phyloP scores from a whole-genome alignment of 2,329 filamentous ascomycete species.

The Atkinsonella texensis region DNA sequence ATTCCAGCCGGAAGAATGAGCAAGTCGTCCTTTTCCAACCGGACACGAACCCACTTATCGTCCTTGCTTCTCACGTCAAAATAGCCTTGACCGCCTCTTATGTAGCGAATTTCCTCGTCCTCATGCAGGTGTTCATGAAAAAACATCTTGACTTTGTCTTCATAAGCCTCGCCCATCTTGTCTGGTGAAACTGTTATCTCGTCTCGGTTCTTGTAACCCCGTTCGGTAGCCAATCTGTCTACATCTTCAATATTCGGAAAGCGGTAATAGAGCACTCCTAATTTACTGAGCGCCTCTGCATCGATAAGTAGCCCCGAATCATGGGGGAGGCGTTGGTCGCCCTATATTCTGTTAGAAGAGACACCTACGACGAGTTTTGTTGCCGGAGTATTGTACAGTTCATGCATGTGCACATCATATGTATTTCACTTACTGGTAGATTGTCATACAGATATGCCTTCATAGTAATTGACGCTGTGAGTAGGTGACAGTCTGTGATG shows the following conservation, averaged over 20 bases:
- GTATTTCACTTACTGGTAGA: constrained; percentile 30
- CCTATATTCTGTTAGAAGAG: constrained; percentile 36
- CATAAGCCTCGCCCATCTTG: constrained; percentile 77
- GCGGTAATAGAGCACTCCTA: constrained; percentile 73
- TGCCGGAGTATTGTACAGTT: background rate
- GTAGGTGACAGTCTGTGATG: background rate
- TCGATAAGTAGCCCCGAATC: constrained; percentile 65
- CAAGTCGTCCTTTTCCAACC: constrained; percentile 74
- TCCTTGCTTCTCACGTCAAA: constrained; percentile 80
- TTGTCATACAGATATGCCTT: constrained; percentile 48
- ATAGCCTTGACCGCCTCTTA: constrained; percentile 76
- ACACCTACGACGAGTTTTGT: background rate
- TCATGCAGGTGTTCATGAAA: constrained; percentile 95
- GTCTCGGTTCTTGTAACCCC: constrained; percentile 89
- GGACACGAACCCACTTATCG: constrained; percentile 83
- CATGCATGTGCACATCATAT: background rate
- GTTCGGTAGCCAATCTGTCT: constrained; percentile 58
- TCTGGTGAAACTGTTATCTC: constrained; percentile 79
- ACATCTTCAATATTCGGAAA: constrained; percentile 55
- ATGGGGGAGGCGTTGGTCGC: constrained; percentile 86
- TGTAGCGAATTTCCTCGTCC: constrained; percentile 96
- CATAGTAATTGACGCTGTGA: constrained; percentile 25
- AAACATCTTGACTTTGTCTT: constrained; percentile 87
- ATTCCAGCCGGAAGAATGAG: constrained; percentile 91
- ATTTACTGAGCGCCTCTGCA: constrained; percentile 50